phyloP scores from a whole-genome alignment of 352 stramenopile genomes.

The Phytophthora hibernalis region DNA sequence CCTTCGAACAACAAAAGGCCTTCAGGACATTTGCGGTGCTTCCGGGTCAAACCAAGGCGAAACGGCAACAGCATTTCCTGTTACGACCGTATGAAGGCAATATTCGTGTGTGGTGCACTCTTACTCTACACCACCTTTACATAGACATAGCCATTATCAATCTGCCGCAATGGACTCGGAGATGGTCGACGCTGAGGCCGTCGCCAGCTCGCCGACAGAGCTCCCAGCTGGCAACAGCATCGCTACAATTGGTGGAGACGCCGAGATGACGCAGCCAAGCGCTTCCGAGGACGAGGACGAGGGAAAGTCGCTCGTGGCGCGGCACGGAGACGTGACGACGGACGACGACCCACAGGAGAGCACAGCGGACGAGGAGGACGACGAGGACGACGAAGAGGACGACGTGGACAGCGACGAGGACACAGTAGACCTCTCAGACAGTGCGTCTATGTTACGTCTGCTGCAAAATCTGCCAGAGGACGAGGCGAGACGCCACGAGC shows the following conservation, averaged over 20 bases:
- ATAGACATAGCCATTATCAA: neutral
- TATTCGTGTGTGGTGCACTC: conserved; percentile 3
- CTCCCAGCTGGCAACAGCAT: neutral
- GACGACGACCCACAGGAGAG: conserved; percentile 58
- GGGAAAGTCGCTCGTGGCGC: conserved; percentile 18
- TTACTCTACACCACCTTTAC: neutral
- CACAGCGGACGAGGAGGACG: conserved; percentile 59
- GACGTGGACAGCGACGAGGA: conserved; percentile 60
- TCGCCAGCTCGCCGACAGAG: too few relatives aligned
- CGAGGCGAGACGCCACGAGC: conserved; percentile 76
- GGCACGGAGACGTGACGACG: conserved; percentile 50
- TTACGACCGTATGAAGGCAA: too few relatives aligned
- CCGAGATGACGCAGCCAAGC: conserved; percentile 41
- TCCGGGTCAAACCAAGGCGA: neutral
- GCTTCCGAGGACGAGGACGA: conserved; percentile 56
- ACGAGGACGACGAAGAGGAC: conserved; percentile 56
- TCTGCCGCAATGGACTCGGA: neutral
- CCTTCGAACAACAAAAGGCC: conserved; percentile 19
- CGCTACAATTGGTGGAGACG: conserved; percentile 1
- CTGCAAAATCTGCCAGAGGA: conserved; percentile 68
- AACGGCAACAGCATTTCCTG: too few relatives aligned
- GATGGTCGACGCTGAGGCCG: neutral
- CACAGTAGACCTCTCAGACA: conserved; percentile 61
- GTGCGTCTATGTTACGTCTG: conserved; percentile 79
- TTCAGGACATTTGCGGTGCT: conserved; percentile 2